Evolutionary conservation across 2,329 filamentous ascomycete genomes (phyloP).

Genomic region (Fusarium keratoplasticum): DNA sequence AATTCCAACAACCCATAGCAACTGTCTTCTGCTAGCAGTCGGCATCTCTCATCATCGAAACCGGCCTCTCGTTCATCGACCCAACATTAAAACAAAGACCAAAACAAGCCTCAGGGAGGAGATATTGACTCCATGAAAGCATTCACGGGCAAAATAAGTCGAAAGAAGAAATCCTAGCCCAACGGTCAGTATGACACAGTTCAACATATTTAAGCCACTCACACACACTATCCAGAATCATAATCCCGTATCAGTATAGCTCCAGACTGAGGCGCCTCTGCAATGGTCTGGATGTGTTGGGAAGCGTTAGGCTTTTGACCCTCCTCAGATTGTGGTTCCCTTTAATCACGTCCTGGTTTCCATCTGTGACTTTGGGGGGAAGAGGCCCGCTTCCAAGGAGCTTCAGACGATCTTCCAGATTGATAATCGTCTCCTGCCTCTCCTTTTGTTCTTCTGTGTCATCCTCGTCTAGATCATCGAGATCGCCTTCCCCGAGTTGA

Average conservation of each 20-base stretch:
- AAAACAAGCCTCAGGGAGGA: too few relatives aligned
- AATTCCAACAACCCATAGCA: too few relatives aligned
- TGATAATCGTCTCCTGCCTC: neutral
- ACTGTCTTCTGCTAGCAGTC: too few relatives aligned
- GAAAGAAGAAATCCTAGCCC: too few relatives aligned
- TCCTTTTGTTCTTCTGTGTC: neutral
- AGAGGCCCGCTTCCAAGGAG: neutral
- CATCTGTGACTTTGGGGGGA: neutral
- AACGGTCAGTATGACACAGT: neutral
- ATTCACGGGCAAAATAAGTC: too few relatives aligned
- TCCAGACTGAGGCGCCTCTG: neutral
- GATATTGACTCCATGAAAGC: too few relatives aligned
- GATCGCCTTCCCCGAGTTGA: neutral
- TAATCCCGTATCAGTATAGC: neutral
- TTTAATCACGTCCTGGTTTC: neutral
- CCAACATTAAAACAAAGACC: too few relatives aligned
- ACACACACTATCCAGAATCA: neutral
- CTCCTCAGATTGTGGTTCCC: neutral
- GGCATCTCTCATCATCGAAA: too few relatives aligned
- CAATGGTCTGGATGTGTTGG: neutral
- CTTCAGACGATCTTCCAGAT: neutral
- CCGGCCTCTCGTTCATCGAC: too few relatives aligned
- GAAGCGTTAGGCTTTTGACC: neutral
- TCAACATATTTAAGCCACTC: neutral
- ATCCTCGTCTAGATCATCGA: neutral